phyloP scores from a whole-genome alignment of 768 basidiomycete species.

The Neoboletus brunneissimus region DNA sequence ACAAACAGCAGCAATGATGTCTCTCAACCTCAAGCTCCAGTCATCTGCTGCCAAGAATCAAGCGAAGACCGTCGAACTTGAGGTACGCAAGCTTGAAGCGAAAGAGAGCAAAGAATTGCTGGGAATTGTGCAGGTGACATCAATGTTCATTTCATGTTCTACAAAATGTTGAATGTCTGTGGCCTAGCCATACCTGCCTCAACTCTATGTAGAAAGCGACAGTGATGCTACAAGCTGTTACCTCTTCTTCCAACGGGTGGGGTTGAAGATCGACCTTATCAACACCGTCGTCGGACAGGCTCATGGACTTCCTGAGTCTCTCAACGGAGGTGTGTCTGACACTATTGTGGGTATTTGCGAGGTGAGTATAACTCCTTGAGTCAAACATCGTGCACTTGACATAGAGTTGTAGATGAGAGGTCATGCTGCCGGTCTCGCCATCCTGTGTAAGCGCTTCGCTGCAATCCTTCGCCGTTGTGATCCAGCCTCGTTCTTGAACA shows the following conservation, averaged over 20 bases:
- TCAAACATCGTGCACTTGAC: not conserved
- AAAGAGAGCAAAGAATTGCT: constrained; percentile 78
- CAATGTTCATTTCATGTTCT: not conserved
- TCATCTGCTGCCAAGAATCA: constrained; percentile 89
- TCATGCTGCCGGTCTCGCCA: constrained; percentile 74
- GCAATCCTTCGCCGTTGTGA: constrained; percentile 79
- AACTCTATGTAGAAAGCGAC: constrained; percentile 86
- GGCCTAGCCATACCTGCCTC: constrained; percentile 82
- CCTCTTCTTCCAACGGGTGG: constrained; percentile 89
- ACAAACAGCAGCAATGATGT: constrained; percentile 91
- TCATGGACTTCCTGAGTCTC: constrained; percentile 80
- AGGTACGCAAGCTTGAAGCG: constrained; percentile 82
- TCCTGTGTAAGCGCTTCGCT: constrained; percentile 86
- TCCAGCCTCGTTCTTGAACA: constrained; percentile 80
- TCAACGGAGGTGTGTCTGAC: constrained; percentile 80
- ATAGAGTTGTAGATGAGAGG: constrained; percentile 64
- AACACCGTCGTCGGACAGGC: constrained; percentile 77
- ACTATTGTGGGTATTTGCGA: constrained; percentile 93
- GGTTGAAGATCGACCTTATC: constrained; percentile 83
- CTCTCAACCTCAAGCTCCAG: constrained; percentile 91
- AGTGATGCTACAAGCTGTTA: constrained; percentile 86
- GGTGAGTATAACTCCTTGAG: constrained; percentile 40
- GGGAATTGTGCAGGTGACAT: constrained; percentile 71
- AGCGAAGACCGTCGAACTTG: constrained; percentile 84
- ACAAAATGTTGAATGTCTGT: constrained; percentile 1